Base-by-base conservation (phyloP, 495 filamentous ascomycete species). In the Talaromyces trachyspermus region DNA sequence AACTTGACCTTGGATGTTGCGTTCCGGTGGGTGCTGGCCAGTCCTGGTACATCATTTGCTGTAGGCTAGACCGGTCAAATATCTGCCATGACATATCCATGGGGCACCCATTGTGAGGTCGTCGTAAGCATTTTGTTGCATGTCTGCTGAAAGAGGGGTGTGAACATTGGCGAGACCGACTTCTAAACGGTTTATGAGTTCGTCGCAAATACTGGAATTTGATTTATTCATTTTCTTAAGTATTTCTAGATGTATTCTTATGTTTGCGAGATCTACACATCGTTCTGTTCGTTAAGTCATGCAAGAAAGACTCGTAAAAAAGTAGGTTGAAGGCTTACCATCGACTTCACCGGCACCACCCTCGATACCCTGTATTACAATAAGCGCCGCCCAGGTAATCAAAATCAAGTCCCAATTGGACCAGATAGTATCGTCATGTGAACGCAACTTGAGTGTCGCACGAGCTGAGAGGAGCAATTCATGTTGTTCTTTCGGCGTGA, bases 221-320 rank as follows among this genome's bases (percentile, higher is more conserved):
- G 44, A 22, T 15, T 46, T 46, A 14, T 46, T 46, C 44, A 37
- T 37, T 33, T 29, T 32, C 15, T 37, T 46, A 15, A 46, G n/a
- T 30, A 46, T 46, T 46, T 46, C 44, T 15, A 46, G 44, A 46
- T 46, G 44, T 46, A 46, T 37, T 26, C 44, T 32, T 23, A 46
- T 46, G 22, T 46, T 33, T 33, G 18, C 25, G 23, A 46, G 29
- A 37, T 46, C 44, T 46, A 41, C 18, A 42, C 12, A 23, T 3
- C 4, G 5, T 15, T 15, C 22, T n/a, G n/a, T n/a, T n/a, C n/a
- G n/a, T n/a, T n/a, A n/a, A n/a, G n/a, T n/a, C n/a, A n/a, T n/a
- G n/a, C n/a, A n/a, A n/a, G n/a, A n/a, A n/a, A n/a, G n/a, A n/a
- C n/a, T n/a, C n/a, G n/a, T n/a, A n/a, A n/a, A n/a, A n/a, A n/a